phyloP scores from a whole-genome alignment of 2,329 filamentous ascomycete species.

The Penicillium glabrum region DNA sequence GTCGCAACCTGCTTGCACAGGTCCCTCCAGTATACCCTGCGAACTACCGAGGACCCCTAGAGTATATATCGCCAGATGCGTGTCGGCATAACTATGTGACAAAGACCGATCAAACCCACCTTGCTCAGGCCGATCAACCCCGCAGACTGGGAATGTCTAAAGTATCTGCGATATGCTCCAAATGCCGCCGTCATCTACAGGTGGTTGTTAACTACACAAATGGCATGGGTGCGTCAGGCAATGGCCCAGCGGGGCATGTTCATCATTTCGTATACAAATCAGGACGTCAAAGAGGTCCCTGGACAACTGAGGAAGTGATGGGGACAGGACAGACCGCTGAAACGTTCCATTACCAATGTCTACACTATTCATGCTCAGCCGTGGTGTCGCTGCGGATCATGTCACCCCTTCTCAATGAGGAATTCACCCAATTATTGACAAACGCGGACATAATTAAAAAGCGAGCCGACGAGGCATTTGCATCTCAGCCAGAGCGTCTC shows the following conservation, averaged over 20 bases:
- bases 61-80: constrained; percentile 41
- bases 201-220: constrained; percentile 55
- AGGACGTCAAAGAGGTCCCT: constrained; percentile 28
- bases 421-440: constrained; percentile 53
- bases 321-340: constrained; percentile 40
- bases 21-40: constrained; percentile 54
- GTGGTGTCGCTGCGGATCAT: constrained; percentile 54
- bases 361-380: constrained; percentile 56
- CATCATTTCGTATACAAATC: constrained; percentile 60
- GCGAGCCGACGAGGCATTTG: constrained; percentile 55
- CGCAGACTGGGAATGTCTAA: constrained; percentile 52
- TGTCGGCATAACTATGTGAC: constrained; percentile 61
- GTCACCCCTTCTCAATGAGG: constrained; percentile 52
- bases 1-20: constrained; percentile 59
- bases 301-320: constrained; percentile 22
- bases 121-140: constrained; percentile 43
- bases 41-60: constrained; percentile 33
- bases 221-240: constrained; percentile 42
- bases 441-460: constrained; percentile 53
- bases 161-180: constrained; percentile 60
- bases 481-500: constrained; percentile 53
- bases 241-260: constrained; percentile 48
- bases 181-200: constrained; percentile 63
- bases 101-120: constrained; percentile 56
- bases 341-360: constrained; percentile 58